phyloP scores from a whole-genome alignment of 2,329 filamentous ascomycete genomes.

The Penicillium sp. region DNA sequence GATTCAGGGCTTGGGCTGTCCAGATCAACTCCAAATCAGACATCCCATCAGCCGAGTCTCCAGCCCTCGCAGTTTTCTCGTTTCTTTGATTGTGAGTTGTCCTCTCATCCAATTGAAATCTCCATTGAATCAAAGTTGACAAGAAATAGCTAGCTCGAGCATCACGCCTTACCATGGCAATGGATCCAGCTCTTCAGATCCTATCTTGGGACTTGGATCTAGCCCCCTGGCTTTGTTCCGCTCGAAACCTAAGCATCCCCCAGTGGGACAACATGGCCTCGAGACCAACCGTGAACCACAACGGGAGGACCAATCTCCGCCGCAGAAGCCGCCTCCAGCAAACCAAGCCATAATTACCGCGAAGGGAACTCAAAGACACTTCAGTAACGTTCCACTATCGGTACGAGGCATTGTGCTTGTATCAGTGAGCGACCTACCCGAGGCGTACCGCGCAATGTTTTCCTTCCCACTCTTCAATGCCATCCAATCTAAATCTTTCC shows the following conservation, averaged over 20 bases:
- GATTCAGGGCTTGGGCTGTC: neutral
- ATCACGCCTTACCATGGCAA: constrained; percentile 23
- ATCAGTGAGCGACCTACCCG: constrained; percentile 63
- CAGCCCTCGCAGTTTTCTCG: constrained; percentile 23
- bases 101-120: neutral
- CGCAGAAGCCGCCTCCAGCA: neutral
- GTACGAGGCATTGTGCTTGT: constrained; percentile 64
- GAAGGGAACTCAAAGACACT: constrained; percentile 6
- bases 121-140: neutral
- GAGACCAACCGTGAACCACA: neutral
- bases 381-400: constrained; percentile 31
- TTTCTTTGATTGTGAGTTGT: constrained; percentile 33
- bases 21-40: neutral
- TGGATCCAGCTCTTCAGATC: constrained; percentile 31
- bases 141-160: constrained; percentile 18
- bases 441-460: constrained; percentile 70
- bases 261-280: constrained; percentile 3
- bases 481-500: constrained; percentile 78
- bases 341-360: neutral
- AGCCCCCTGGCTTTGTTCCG: constrained; percentile 35
- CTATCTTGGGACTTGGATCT: constrained; percentile 23
- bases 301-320: constrained; percentile 1
- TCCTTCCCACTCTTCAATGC: constrained; percentile 77
- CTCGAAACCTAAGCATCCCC: neutral
- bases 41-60: neutral